These are phyloP conservation scores for Catharanthus roseus DNA, from an alignment of 257 asterid genomes.

Conservation along the genomic window DNA sequence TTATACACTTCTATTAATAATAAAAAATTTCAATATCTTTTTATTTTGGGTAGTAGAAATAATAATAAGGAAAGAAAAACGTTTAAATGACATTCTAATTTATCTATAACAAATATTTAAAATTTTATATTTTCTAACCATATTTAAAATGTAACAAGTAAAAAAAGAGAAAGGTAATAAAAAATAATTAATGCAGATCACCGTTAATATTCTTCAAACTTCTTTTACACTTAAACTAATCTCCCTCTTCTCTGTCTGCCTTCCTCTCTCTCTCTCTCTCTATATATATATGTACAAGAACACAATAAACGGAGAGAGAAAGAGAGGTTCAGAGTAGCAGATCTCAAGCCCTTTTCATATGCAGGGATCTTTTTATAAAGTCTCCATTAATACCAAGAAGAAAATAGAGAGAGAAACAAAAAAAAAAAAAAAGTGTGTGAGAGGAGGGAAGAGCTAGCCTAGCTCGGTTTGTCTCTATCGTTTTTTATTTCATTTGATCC, in stretches of 20 bases:
- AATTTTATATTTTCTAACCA: no score
- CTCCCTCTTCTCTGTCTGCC: no score
- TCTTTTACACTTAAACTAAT: background rate
- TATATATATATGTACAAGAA: background rate
- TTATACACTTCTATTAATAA: no score
- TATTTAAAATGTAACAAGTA: no score
- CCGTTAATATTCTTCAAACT: background rate
- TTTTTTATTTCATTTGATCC: constrained; percentile 21
- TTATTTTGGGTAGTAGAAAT: no score
- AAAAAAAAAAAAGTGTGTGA: constrained; percentile 4
- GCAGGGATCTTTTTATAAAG: constrained; percentile 23
- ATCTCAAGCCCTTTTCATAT: constrained; percentile 32
- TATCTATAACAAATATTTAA: no score
- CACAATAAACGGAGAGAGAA: constrained; percentile 1
- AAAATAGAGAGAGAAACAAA: background rate
- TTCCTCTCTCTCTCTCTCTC: background rate
- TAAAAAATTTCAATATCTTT: no score
- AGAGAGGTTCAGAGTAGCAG: background rate
- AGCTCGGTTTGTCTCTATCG: constrained; percentile 16
- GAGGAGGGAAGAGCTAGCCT: no score
- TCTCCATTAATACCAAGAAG: constrained; percentile 10
- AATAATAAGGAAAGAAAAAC: no score
- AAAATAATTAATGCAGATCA: constrained; percentile 3
- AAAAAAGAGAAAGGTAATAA: no score
- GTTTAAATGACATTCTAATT: no score